phyloP scores from a whole-genome alignment of 2,329 filamentous ascomycete species.

The Leptoxyphium fumago region DNA sequence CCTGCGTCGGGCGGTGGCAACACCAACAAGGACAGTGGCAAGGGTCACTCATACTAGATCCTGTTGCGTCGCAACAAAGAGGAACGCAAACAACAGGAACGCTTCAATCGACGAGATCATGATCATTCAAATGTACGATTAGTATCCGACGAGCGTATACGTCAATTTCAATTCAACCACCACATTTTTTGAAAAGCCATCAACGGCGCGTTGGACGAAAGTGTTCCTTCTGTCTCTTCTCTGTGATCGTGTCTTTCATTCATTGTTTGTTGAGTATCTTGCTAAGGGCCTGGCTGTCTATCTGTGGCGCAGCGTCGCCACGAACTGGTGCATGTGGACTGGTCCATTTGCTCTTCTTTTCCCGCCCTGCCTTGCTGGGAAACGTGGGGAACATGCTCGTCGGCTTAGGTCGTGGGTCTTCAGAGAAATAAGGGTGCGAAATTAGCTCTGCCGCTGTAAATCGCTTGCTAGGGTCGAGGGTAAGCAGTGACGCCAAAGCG shows the following conservation, averaged over 20 bases:
- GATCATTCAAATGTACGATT: too few species aligned
- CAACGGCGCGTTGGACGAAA: too few species aligned
- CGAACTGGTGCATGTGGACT: slow-evolving; percentile 74
- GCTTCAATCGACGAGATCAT: too few species aligned
- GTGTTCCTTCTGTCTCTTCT: too few species aligned
- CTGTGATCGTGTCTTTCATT: too few species aligned
- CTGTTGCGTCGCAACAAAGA: too few species aligned
- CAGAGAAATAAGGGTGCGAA: slow-evolving; percentile 67
- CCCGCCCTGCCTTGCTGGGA: slow-evolving; percentile 84
- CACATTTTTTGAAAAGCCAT: too few species aligned
- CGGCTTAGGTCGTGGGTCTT: slow-evolving; percentile 80
- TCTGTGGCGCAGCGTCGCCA: slow-evolving; percentile 46
- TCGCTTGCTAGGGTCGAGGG: slow-evolving; percentile 57
- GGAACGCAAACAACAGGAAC: too few species aligned
- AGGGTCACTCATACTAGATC: background rate
- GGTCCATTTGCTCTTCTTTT: slow-evolving; percentile 56
- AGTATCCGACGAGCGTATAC: too few species aligned
- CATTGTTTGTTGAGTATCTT: too few species aligned
- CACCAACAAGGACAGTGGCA: background rate
- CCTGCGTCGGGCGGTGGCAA: slow-evolving; percentile 21
- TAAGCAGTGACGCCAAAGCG: slow-evolving; percentile 55
- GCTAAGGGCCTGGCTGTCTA: slow-evolving; percentile 1
- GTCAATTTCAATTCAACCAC: too few species aligned
- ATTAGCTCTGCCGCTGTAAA: slow-evolving; percentile 63
- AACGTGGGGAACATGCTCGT: slow-evolving; percentile 94